phyloP scores from a whole-genome alignment of 257 asterid genomes.

The Cordia subcordata region DNA sequence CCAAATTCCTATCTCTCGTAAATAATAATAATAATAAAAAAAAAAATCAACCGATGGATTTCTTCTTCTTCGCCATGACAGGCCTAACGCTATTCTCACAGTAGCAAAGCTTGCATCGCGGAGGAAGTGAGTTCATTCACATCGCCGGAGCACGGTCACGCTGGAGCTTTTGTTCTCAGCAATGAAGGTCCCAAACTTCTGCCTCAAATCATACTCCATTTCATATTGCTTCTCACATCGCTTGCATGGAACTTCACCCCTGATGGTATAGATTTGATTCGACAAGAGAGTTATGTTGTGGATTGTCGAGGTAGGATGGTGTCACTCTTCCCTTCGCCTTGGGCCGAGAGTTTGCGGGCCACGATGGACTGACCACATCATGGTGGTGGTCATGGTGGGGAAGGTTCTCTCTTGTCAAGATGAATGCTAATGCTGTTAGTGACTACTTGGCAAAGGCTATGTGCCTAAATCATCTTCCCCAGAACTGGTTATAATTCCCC shows the following conservation, averaged over 20 bases:
- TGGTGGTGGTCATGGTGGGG: no score
- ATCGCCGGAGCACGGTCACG: constrained; percentile 56
- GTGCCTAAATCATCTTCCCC: no score
- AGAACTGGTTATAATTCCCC: no score
- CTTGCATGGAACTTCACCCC: constrained; percentile 65
- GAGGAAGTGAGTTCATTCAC: constrained; percentile 52
- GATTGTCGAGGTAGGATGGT: constrained; percentile 35
- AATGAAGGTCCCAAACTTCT: constrained; percentile 30
- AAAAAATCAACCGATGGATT: constrained; percentile 71
- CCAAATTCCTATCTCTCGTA: no score
- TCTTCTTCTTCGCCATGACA: constrained; percentile 33
- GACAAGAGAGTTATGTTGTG: constrained; percentile 27
- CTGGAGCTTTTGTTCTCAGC: constrained; percentile 20
- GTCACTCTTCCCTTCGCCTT: constrained; percentile 16
- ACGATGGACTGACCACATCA: not conserved
- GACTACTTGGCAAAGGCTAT: no score
- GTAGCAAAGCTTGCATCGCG: constrained; percentile 37
- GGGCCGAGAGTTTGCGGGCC: constrained; percentile 17
- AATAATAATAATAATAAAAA: no score
- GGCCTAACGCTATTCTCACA: constrained; percentile 47
- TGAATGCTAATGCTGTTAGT: no score
- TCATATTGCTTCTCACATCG: constrained; percentile 42
- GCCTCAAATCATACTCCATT: constrained; percentile 35
- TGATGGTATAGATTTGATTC: constrained; percentile 23
- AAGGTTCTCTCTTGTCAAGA: no score